These are phyloP conservation scores for Colletotrichum coccodes DNA, from an alignment of 2,329 filamentous ascomycete genomes.

Conservation along the genomic window DNA sequence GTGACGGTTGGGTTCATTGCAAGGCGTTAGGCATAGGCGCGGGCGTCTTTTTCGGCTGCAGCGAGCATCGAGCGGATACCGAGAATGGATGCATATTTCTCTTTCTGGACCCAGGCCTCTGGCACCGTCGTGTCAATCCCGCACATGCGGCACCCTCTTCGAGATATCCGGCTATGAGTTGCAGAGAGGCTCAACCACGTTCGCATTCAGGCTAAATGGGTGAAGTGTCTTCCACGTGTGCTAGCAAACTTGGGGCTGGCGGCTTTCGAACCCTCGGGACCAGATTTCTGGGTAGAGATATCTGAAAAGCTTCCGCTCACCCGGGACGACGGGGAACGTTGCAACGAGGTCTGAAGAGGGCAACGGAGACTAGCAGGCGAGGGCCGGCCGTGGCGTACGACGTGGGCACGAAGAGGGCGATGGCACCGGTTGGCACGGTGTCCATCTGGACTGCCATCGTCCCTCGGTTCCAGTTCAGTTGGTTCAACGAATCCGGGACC, in stretches of 20 bases:
- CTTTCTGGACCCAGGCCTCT: neutral
- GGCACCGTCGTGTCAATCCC: too few relatives aligned
- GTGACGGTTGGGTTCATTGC: neutral
- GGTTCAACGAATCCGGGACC: too few relatives aligned
- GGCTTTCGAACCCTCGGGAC: neutral
- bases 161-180: neutral
- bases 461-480: too few relatives aligned
- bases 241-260: neutral
- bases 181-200: conserved; percentile 16
- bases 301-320: conserved; percentile 2
- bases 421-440: neutral
- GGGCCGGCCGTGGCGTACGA: neutral
- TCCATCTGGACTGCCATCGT: too few relatives aligned
- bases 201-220: conserved; percentile 21
- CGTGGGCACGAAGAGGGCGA: neutral
- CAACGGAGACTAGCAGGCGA: conserved; percentile 4
- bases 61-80: conserved; percentile 22
- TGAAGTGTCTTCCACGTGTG: conserved; percentile 14
- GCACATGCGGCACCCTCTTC: neutral
- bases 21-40: neutral
- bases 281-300: neutral
- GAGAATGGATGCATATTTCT: neutral
- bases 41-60: neutral
- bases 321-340: conserved; percentile 16
- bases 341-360: neutral